Evolutionary conservation across 148 eudicot species (phyloP).

Genomic region (Spergularia bocconei): DNA sequence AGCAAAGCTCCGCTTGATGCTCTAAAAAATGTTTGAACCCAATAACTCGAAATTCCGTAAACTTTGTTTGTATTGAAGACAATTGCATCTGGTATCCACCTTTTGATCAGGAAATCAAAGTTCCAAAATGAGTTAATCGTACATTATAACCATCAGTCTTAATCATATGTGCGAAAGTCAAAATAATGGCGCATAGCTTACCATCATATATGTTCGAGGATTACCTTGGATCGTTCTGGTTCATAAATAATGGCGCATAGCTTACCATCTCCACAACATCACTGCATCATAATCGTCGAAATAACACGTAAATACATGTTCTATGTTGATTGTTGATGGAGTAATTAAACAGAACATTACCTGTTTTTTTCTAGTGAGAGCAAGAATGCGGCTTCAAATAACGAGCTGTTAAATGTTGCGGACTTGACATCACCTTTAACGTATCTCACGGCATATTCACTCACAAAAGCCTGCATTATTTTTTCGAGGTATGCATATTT

Average conservation of each 20-base stretch:
- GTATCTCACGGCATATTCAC: slow-evolving; percentile 70
- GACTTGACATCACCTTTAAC: slow-evolving; percentile 28
- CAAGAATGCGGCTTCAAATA: slow-evolving; percentile 87
- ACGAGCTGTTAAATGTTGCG: slow-evolving; percentile 60
- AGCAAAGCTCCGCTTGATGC: slow-evolving; percentile 72
- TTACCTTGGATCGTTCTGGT: slow-evolving; percentile 49
- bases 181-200: no score
- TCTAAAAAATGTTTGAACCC: slow-evolving; percentile 79
- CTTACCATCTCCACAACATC: slow-evolving; percentile 87
- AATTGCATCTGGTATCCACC: slow-evolving; percentile 79
- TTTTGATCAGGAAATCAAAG: slow-evolving; percentile 1
- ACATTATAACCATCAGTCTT: neutral
- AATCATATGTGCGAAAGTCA: neutral
- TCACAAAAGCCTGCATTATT: slow-evolving; percentile 65
- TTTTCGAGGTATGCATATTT: no score
- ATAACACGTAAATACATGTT: neutral
- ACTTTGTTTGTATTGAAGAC: slow-evolving; percentile 55
- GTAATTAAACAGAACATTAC: slow-evolving; percentile 13
- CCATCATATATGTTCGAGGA: neutral
- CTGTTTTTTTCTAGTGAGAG: slow-evolving; percentile 66
- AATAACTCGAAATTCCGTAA: slow-evolving; percentile 80
- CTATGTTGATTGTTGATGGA: no score
- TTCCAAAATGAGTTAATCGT: neutral
- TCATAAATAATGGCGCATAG: slow-evolving; percentile 80
- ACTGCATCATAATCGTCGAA: slow-evolving; percentile 37